These are phyloP conservation scores for Physcomitrium patens DNA, from an alignment of 225 moss, liverwort and hornwort genomes.

Conservation along the genomic window DNA sequence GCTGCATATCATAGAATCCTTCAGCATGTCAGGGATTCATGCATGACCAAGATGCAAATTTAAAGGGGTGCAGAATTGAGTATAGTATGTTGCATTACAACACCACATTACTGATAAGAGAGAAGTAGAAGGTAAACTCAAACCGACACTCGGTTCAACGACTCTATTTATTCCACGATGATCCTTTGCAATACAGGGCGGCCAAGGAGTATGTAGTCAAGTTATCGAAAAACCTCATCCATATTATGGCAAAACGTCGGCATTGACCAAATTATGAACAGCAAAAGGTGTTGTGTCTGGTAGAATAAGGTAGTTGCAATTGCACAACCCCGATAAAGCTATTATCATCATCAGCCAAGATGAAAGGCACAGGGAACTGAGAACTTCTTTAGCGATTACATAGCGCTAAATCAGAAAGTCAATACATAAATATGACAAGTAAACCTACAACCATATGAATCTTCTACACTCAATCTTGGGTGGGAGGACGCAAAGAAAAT, in stretches of 20 bases:
- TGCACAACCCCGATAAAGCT: too few species aligned
- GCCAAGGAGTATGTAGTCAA: too few species aligned
- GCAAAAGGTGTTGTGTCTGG: background rate
- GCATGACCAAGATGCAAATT: background rate
- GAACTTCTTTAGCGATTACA: background rate
- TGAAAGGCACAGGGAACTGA: background rate
- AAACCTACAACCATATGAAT: too few species aligned
- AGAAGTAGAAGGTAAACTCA: background rate
- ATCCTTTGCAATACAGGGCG: too few species aligned
- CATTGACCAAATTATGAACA: too few species aligned
- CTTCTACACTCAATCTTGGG: background rate
- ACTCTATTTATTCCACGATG: background rate
- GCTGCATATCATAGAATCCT: slow-evolving; percentile 40
- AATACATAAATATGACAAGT: too few species aligned
- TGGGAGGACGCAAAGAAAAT: background rate
- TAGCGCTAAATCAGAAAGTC: too few species aligned
- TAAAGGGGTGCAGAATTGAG: background rate
- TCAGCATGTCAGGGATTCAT: slow-evolving; percentile 19
- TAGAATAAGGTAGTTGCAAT: background rate
- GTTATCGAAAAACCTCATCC: too few species aligned
- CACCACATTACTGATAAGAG: background rate
- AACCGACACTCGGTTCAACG: background rate
- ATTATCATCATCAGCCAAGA: too few species aligned
- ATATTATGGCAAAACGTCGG: too few species aligned
- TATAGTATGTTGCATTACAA: background rate